phyloP scores from a whole-genome alignment of 2,329 filamentous ascomycete species.

The Trichoderma semiorbis region DNA sequence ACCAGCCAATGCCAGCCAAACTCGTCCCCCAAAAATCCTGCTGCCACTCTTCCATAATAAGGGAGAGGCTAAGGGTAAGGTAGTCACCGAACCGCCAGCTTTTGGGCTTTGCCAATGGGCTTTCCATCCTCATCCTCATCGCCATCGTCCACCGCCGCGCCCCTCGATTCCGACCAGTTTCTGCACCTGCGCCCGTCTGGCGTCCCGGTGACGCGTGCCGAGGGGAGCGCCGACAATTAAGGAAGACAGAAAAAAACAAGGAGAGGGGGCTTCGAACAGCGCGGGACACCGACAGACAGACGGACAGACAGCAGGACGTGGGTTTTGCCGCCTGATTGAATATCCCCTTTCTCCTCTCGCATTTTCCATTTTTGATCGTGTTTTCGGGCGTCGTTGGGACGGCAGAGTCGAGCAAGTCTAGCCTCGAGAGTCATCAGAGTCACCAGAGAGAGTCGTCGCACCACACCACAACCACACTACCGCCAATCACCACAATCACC shows the following conservation, averaged over 20 bases:
- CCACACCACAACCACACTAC: background rate
- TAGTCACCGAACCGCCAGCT: constrained; percentile 2
- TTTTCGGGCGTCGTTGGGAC: background rate
- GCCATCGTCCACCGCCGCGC: constrained; percentile 1
- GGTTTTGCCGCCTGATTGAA: background rate
- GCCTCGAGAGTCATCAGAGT: background rate
- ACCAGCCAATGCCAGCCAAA: background rate
- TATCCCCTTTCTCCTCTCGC: background rate
- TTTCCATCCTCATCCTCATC: background rate
- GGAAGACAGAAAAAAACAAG: background rate
- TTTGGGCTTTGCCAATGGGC: constrained; percentile 8
- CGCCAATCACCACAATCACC: background rate
- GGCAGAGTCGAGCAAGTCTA: constrained; percentile 7
- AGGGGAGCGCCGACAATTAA: constrained; percentile 10
- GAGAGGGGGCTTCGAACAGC: background rate
- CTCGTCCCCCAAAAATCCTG: background rate
- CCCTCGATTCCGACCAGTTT: constrained; percentile 1
- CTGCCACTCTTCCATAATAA: background rate
- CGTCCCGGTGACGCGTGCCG: constrained; percentile 19
- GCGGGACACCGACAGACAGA: constrained; percentile 5
- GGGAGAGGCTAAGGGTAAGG: background rate
- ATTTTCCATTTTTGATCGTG: background rate
- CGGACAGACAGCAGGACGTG: background rate
- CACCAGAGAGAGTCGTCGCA: too few relatives aligned
- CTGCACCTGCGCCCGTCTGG: constrained; percentile 10